Evolutionary conservation across 192 early-diverging fungal species (phyloP).

Genomic region (Dimargaris verticillata): DNA sequence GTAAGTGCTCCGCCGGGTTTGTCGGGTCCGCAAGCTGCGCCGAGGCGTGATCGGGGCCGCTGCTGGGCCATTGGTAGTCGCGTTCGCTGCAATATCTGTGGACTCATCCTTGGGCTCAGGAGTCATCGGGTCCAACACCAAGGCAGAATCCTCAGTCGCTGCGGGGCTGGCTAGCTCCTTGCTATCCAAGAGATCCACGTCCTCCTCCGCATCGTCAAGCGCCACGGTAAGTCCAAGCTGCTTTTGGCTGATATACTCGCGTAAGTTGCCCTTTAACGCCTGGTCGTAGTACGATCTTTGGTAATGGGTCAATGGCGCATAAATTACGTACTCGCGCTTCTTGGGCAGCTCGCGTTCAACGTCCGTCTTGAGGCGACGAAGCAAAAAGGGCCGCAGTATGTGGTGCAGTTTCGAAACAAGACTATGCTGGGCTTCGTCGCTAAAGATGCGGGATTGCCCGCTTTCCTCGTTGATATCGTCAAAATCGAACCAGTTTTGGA

Average conservation of each 20-base stretch:
- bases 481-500: slow-evolving; percentile 77
- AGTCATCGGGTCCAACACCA: neutral
- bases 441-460: slow-evolving; percentile 44
- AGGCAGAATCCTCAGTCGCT: neutral
- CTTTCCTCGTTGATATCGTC: slow-evolving; percentile 43
- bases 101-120: neutral
- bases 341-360: slow-evolving; percentile 78
- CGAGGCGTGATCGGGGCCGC: neutral
- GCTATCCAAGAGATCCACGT: neutral
- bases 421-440: slow-evolving; percentile 43
- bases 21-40: neutral
- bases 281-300: slow-evolving; percentile 63
- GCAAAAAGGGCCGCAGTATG: slow-evolving; percentile 60
- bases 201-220: slow-evolving; percentile 7
- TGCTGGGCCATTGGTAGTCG: neutral
- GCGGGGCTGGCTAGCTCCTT: neutral
- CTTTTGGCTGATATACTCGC: slow-evolving; percentile 40
- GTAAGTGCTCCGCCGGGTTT: neutral
- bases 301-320: slow-evolving; percentile 49
- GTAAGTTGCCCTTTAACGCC: slow-evolving; percentile 37
- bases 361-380: slow-evolving; percentile 45
- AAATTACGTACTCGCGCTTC: slow-evolving; percentile 78
- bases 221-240: slow-evolving; percentile 9
- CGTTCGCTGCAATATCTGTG: neutral
- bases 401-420: slow-evolving; percentile 71